Conservation (phyloP, 495 filamentous ascomycete genomes). For the Podospora fimiseda region DNA sequence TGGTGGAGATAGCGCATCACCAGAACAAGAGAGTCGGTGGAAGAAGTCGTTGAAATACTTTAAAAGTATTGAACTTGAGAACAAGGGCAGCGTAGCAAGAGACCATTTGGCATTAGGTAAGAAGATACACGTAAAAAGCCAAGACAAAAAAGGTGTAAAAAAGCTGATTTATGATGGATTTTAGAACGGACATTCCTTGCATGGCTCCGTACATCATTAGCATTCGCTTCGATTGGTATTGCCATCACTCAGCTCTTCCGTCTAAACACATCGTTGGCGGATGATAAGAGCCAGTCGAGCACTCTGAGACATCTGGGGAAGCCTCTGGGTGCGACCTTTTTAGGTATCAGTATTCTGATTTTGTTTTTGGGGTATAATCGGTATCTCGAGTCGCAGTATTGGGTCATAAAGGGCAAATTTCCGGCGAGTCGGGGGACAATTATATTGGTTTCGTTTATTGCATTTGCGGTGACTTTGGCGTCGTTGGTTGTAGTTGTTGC, state of each 20-base stretch:
- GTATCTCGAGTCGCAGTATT: conserved; percentile 63
- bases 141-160: too few relatives aligned
- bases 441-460: conserved; percentile 64
- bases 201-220: conserved; percentile 91
- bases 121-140: too few relatives aligned
- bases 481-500: conserved; percentile 65
- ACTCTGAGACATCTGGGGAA: conserved; percentile 77
- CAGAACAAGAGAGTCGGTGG: conserved; percentile 25
- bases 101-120: conserved; percentile 92
- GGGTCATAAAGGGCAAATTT: conserved; percentile 90
- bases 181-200: conserved; percentile 94
- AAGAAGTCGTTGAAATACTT: conserved; percentile 55
- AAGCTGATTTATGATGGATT: conserved; percentile 7
- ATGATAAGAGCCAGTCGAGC: conserved; percentile 24
- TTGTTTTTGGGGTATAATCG: conserved; percentile 71
- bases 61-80: conserved; percentile 84
- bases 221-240: conserved; percentile 94
- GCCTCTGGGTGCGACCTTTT: conserved; percentile 87
- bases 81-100: conserved; percentile 90
- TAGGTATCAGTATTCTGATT: conserved; percentile 78
- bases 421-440: conserved; percentile 87
- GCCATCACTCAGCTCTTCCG: conserved; percentile 95
- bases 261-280: conserved; percentile 63
- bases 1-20: conserved; percentile 7
- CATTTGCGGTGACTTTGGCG: conserved; percentile 62